Evolutionary conservation across 805 yeast genomes (phyloP), one percentile per base, ranked within the genome.

Genomic region (Candida boleticola): DNA sequence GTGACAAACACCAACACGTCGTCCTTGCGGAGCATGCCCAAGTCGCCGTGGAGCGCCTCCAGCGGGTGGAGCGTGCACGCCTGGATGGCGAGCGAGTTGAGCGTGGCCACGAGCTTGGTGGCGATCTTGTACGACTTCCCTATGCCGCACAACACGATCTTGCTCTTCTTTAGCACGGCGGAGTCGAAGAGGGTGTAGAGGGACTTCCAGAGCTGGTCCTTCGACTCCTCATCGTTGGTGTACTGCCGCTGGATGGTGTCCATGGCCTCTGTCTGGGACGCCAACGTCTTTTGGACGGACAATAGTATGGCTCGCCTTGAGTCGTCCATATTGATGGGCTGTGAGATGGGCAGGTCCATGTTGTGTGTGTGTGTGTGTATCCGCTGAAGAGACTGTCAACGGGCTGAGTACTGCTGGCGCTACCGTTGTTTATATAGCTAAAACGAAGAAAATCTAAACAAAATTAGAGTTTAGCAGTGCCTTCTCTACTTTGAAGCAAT

Each of bases 41-140:
- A 71, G 59, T 89, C 97, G 4, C 97, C 97, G 58, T 89, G 97
- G 16, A 89, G 66, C 0, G 96, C 96, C 46, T 89, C 97, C 3
- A 86, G 67, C 0, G 97, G 96, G 56, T 89, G 96, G 41, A 89
- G 64, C 1, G 76, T 51, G 0, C 80, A 76, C 0, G 95, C 72
- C 39, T 79, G 81, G 39, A 89, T 74, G 23, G 89, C 82, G 44
- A 89, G 68, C 0, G 96, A 87, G 55, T 84, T 86, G 61, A 89
- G 66, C 3, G 96, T 89, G 7, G 96, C 95, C 40, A 79, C 87
- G 11, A 83, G 66, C 61, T 89, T 89, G 43, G 76, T 69, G 11
- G 89, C 95, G 26, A 89, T 85, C 61, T 87, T 87, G 62, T 68
- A 79, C 1, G 92, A 83, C 60, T 89, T 89, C 2, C 97, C 97